phyloP scores from a whole-genome alignment of 441 rosid genomes.

The Melastoma candidum region DNA sequence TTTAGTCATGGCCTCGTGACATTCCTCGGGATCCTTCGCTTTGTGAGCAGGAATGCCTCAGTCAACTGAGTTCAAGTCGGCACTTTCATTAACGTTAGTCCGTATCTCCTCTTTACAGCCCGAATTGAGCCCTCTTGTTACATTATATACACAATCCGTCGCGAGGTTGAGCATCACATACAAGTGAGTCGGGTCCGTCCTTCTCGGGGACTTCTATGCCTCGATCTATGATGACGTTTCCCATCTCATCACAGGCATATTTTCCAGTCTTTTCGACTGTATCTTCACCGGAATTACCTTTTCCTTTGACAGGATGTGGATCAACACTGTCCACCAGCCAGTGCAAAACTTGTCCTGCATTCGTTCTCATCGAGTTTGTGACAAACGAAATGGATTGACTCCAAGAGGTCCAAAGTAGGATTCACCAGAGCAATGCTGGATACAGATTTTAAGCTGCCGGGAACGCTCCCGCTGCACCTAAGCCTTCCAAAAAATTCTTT shows the following conservation, averaged over 20 bases:
- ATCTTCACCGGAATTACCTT: not conserved
- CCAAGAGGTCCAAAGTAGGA: conserved; percentile 11
- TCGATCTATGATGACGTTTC: conserved; percentile 8
- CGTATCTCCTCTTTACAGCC: not conserved
- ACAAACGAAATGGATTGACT: conserved; percentile 9
- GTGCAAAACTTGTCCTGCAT: not conserved
- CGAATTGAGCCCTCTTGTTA: not conserved
- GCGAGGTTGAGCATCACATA: not conserved
- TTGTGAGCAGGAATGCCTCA: conserved; percentile 10
- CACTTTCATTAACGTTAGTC: not conserved
- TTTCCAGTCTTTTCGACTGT: not conserved
- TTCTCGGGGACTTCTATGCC: conserved; percentile 10
- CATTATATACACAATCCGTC: not conserved
- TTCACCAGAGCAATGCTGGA: not conserved
- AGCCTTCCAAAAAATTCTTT: conserved; percentile 8
- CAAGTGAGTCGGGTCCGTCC: not conserved
- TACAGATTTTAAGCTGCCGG: conserved; percentile 2
- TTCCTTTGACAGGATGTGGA: not conserved
- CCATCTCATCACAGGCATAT: conserved; percentile 10
- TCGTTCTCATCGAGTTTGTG: conserved; percentile 13
- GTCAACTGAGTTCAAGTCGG: conserved; percentile 24
- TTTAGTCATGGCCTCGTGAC: not conserved
- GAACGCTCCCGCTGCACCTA: conserved; percentile 10
- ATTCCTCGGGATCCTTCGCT: not conserved
- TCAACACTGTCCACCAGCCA: not conserved